phyloP scores from a whole-genome alignment of 2,329 filamentous ascomycete genomes.

The Talaromyces sp. region DNA sequence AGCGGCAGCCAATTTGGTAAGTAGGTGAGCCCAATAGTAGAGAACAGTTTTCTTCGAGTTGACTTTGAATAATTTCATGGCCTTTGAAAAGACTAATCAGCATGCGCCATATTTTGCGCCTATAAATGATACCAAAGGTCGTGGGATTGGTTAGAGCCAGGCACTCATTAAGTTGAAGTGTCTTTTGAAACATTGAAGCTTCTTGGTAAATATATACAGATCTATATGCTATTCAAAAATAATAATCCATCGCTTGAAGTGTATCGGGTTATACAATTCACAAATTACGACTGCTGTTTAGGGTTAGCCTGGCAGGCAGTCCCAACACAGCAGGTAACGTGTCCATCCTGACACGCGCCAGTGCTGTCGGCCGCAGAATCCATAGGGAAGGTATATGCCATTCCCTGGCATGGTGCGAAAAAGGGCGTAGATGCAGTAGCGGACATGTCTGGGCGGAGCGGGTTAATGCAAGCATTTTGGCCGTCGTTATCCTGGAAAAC shows the following conservation, averaged over 20 bases:
- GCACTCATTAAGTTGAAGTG: too few species aligned
- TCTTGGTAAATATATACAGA: background rate
- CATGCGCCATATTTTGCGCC: too few species aligned
- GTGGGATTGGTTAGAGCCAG: too few species aligned
- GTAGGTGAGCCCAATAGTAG: too few species aligned
- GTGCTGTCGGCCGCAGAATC: slow-evolving; percentile 3
- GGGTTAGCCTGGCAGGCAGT: slow-evolving; percentile 2
- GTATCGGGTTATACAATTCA: background rate
- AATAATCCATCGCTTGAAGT: background rate
- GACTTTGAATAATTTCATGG: too few species aligned
- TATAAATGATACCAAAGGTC: too few species aligned
- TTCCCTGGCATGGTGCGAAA: slow-evolving; percentile 4
- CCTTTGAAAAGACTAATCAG: too few species aligned
- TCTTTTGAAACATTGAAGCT: background rate
- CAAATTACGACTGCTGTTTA: background rate
- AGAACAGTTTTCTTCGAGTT: too few species aligned
- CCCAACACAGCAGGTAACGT: slow-evolving; percentile 6
- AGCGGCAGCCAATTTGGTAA: too few species aligned
- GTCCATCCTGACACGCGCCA: slow-evolving; percentile 3
- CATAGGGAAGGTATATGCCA: slow-evolving; percentile 7
- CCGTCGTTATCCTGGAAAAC: slow-evolving; percentile 1
- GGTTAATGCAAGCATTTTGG: slow-evolving; percentile 7
- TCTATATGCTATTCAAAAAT: background rate
- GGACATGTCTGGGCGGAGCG: background rate
- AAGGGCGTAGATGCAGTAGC: slow-evolving; percentile 1